Conservation (phyloP, 495 filamentous ascomycete genomes). For the Aspergillus coremiiformis region DNA sequence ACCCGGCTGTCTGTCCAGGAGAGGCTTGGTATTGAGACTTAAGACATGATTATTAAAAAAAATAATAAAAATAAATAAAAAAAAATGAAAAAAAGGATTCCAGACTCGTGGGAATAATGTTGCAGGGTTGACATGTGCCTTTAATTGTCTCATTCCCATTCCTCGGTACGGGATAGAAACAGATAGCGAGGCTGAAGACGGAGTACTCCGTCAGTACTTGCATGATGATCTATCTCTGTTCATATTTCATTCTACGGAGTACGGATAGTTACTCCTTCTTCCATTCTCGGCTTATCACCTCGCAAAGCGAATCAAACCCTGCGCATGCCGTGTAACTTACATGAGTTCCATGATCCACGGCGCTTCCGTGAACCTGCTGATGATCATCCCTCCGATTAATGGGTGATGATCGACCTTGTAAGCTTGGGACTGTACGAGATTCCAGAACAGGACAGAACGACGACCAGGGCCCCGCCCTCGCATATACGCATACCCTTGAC, state of each 20-base stretch:
- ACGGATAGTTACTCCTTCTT: too few species aligned
- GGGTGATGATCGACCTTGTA: slow-evolving; percentile 11
- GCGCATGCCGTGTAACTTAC: neutral
- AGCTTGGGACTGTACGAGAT: slow-evolving; percentile 6
- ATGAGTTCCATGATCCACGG: slow-evolving; percentile 8
- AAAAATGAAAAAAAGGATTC: too few species aligned
- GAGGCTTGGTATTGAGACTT: neutral
- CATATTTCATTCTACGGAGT: too few species aligned
- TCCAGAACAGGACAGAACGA: slow-evolving; percentile 6
- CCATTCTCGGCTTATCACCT: too few species aligned
- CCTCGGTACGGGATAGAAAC: neutral
- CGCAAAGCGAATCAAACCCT: too few species aligned
- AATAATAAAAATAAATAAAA: too few species aligned
- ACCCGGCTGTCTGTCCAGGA: neutral
- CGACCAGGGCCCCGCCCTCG: neutral
- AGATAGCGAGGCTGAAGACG: too few species aligned
- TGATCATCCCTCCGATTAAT: slow-evolving; percentile 13
- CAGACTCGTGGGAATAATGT: neutral
- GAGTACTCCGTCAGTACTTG: too few species aligned
- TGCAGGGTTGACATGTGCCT: neutral
- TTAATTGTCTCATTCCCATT: neutral
- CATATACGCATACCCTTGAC: neutral
- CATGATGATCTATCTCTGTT: neutral
- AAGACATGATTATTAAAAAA: neutral
- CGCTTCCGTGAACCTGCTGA: slow-evolving; percentile 7